Conservation (phyloP, 805 yeast genomes). For the Candida germanica region DNA sequence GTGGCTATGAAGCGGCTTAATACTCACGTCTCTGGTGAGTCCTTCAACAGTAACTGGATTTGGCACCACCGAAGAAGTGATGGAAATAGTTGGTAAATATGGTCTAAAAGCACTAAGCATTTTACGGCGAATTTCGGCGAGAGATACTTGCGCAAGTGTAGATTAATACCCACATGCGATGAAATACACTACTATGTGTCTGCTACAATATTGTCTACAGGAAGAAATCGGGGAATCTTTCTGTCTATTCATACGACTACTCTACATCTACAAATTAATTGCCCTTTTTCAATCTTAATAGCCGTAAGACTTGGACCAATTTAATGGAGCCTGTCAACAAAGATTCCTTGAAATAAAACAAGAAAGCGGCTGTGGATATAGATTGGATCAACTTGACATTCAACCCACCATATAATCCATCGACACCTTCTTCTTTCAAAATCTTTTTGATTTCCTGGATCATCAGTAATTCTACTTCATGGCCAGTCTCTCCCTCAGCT, state of each 20-base stretch:
- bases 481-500: conserved; percentile 11
- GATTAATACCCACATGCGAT: too few relatives aligned
- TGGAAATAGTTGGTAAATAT: conserved; percentile 4
- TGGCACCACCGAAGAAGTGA: neutral
- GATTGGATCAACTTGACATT: conserved; percentile 77
- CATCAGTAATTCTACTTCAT: conserved; percentile 34
- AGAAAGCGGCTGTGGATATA: conserved; percentile 82
- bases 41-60: conserved; percentile 18
- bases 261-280: too few relatives aligned
- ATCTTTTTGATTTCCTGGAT: conserved; percentile 54
- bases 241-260: too few relatives aligned
- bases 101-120: conserved; percentile 11
- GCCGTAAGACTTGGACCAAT: conserved; percentile 43
- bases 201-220: too few relatives aligned
- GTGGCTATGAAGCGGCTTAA: conserved; percentile 58
- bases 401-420: conserved; percentile 79
- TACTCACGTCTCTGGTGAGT: conserved; percentile 34
- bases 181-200: too few relatives aligned
- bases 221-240: too few relatives aligned
- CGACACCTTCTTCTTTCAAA: conserved; percentile 65
- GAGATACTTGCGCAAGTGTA: too few relatives aligned
- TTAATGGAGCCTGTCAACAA: conserved; percentile 58
- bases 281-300: conserved; percentile 16
- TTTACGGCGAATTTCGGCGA: too few relatives aligned
- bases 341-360: conserved; percentile 88